Evolutionary conservation across 495 filamentous ascomycete species (phyloP).

Genomic region (Annulohypoxylon stygium): DNA sequence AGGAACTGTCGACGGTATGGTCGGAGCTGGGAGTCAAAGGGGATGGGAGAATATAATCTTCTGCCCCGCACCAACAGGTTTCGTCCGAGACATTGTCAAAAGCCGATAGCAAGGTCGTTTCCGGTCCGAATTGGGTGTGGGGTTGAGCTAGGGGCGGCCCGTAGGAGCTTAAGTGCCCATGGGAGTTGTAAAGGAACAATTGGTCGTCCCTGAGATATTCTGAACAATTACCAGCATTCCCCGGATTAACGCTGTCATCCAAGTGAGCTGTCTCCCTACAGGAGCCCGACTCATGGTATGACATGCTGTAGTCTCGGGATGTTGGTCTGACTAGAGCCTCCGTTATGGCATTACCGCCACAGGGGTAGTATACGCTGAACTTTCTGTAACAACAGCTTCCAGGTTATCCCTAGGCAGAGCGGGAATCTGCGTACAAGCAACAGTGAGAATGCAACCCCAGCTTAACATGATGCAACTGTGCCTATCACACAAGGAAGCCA

Average conservation of each 20-base stretch:
- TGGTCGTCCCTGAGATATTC: neutral
- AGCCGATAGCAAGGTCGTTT: neutral
- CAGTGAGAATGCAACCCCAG: neutral
- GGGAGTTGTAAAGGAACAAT: neutral
- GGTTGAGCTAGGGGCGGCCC: neutral
- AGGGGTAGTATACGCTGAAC: neutral
- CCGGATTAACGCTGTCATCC: neutral
- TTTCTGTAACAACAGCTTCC: neutral
- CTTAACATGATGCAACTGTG: neutral
- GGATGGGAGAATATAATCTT: neutral
- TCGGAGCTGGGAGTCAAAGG: neutral
- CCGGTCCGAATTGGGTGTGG: neutral
- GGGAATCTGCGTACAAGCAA: neutral
- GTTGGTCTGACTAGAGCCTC: neutral
- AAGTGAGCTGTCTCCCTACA: neutral
- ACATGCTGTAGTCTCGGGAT: neutral
- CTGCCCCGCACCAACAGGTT: neutral
- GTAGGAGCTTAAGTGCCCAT: neutral
- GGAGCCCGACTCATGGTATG: constrained; percentile 6
- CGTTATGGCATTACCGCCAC: neutral
- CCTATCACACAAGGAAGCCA: neutral
- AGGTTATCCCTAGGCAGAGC: neutral
- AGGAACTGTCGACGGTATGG: neutral
- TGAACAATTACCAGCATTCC: neutral
- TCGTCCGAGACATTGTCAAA: neutral